Percentiles rank a stretch among this genome's conserved stretches.
These are phyloP conservation scores for Pyrenochaeta sp. DNA, from an alignment of 2,329 filamentous ascomycete species.

Conservation along the genomic window DNA sequence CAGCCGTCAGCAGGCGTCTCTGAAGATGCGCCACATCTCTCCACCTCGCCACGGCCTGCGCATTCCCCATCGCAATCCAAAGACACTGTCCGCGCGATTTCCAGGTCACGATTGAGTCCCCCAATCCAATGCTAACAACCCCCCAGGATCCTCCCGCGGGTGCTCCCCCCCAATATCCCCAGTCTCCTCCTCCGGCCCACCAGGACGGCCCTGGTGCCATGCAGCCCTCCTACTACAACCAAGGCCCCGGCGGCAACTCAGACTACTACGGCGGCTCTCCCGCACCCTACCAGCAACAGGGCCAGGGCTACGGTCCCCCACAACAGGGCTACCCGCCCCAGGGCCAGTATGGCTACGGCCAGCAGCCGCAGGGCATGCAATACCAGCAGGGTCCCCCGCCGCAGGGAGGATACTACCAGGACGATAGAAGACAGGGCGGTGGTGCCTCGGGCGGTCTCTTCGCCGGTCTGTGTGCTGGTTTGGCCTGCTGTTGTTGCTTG, in stretches of 20 bases:
- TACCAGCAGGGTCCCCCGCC: conserved; percentile 43
- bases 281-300: conserved; percentile 31
- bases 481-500: conserved; percentile 62
- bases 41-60: conserved; percentile 3
- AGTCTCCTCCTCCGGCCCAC: conserved; percentile 41
- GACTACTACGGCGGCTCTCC: conserved; percentile 32
- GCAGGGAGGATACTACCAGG: conserved; percentile 49
- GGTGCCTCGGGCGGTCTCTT: conserved; percentile 49
- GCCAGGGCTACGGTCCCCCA: conserved; percentile 15
- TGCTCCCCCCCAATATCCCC: conserved; percentile 45
- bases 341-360: conserved; percentile 25
- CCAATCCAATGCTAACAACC: conserved; percentile 8
- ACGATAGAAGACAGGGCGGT: conserved; percentile 39
- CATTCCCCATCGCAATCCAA: too few relatives aligned
- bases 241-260: conserved; percentile 21
- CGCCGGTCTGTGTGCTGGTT: conserved; percentile 52
- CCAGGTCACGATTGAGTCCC: too few relatives aligned
- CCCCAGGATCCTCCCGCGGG: conserved; percentile 28
- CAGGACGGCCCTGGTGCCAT: conserved; percentile 29
- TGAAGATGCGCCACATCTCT: conserved; percentile 10
- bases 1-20: too few relatives aligned
- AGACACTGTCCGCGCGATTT: too few relatives aligned
- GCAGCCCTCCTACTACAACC: conserved; percentile 27
- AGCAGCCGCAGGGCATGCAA: conserved; percentile 39
- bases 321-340: conserved; percentile 25